Percentiles rank a stretch among this genome's conserved stretches.
Evolutionary conservation across 2,329 filamentous ascomycete species (phyloP).

Genomic region (Madurella fahalii): DNA sequence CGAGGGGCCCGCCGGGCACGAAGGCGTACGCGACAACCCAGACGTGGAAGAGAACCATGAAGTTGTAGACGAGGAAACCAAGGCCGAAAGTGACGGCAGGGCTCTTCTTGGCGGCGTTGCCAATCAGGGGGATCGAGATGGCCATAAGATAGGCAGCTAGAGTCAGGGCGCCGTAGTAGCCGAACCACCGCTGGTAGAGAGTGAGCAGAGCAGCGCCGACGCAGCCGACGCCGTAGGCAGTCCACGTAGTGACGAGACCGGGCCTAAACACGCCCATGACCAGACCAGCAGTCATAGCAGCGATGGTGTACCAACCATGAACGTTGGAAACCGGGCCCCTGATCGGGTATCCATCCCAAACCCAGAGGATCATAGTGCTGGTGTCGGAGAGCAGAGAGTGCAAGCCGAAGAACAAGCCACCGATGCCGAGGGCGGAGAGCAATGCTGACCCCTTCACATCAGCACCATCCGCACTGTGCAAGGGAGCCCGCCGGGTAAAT

Average conservation of each 20-base stretch:
- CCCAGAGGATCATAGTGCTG: slow-evolving; percentile 98
- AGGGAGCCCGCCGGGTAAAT: slow-evolving; percentile 64
- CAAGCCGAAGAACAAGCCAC: slow-evolving; percentile 79
- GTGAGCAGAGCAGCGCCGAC: slow-evolving; percentile 77
- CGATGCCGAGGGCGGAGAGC: slow-evolving; percentile 73
- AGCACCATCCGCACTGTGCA: slow-evolving; percentile 37
- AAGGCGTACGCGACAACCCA: slow-evolving; percentile 99
- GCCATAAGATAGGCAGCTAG: slow-evolving; percentile 79
- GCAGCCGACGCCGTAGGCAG: slow-evolving; percentile 71
- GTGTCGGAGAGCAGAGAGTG: slow-evolving; percentile 94
- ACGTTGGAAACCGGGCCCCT: slow-evolving; percentile 81
- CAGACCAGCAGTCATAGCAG: slow-evolving; percentile 80
- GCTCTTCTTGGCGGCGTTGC: slow-evolving; percentile 69
- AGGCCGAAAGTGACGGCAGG: slow-evolving; percentile 80
- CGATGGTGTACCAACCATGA: slow-evolving; percentile 83
- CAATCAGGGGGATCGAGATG: slow-evolving; percentile 69
- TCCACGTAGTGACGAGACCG: slow-evolving; percentile 69
- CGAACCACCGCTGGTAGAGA: slow-evolving; percentile 74
- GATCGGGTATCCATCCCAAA: slow-evolving; percentile 93
- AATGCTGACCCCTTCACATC: slow-evolving; percentile 58
- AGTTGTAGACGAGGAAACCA: slow-evolving; percentile 87
- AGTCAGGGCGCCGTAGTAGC: slow-evolving; percentile 78
- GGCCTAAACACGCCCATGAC: slow-evolving; percentile 72
- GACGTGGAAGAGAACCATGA: slow-evolving; percentile 93
- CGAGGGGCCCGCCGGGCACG: slow-evolving; percentile 86